Base-by-base conservation (phyloP, 2,329 filamentous ascomycete genomes). In the Microsporum ferrugineum region DNA sequence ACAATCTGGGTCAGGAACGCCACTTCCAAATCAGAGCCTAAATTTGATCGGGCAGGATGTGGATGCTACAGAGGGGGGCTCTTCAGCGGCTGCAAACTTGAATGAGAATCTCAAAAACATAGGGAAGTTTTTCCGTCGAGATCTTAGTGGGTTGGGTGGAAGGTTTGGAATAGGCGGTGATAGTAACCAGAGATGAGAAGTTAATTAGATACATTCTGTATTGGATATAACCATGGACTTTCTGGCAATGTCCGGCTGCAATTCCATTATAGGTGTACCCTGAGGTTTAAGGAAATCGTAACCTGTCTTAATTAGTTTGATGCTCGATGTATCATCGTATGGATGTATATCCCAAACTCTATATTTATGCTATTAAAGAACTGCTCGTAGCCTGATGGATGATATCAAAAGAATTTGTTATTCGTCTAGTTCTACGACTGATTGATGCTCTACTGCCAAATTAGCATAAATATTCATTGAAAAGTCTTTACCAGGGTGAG, bases 51-150 rank as follows among this genome's bases (percentile, higher is more conserved):
- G 64, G 53, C 65, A 49, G 61, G 67, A 34, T 63, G 64, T 56
- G 65, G 71, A 59, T 31, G 23, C 56, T 7, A 36, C 4, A 6
- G 43, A 47, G 34, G 57, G 57, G 3, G 53, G 59, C 33, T 39
- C 58, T 39, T 58, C 62, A 39, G 39, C 59, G 2, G 36, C 63
- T 3, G 84, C 83, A 5, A 89, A 88, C 59, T 83, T 96, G 65
- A 95, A 96, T 71, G 91, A 95, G 75, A 96, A 96, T 74, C 72
- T 97, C 74, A 91, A 90, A 77, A 96, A 90, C 72, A 89, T 99
- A 75, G 92, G 92, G 29, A 96, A 95, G 75, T 96, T 97, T 76
- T 97, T 97, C 78, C 85, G 88, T 64, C 80, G 92, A 65, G 92
- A 96, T 77, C 86, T 92, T 65, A 88, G 88, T 34, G 84, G 86